phyloP scores from a whole-genome alignment of 768 basidiomycete genomes.

The Rhizopogon rudus region DNA sequence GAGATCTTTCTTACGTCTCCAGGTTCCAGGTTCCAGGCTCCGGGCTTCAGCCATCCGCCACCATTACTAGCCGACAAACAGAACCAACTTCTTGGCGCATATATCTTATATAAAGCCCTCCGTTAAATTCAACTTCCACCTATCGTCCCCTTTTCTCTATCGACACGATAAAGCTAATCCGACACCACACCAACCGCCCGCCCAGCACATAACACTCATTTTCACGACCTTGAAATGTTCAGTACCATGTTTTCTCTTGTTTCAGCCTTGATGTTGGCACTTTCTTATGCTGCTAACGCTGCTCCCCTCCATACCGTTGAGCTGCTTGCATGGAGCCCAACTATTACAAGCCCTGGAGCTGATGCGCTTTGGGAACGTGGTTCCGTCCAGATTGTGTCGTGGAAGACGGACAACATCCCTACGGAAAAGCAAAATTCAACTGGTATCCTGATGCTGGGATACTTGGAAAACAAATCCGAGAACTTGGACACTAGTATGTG shows the following conservation, averaged over 20 bases:
- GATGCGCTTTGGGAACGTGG: slow-evolving; percentile 33
- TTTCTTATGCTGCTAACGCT: slow-evolving; percentile 21
- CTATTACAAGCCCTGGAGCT: slow-evolving; percentile 34
- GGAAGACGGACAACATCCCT: slow-evolving; percentile 37
- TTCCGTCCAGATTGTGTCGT: slow-evolving; percentile 34
- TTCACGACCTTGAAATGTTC: slow-evolving; percentile 20
- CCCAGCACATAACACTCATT: slow-evolving; percentile 12
- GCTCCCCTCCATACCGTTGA: slow-evolving; percentile 24
- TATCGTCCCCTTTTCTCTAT: neutral
- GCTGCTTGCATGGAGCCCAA: slow-evolving; percentile 35
- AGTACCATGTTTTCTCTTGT: slow-evolving; percentile 17
- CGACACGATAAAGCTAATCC: slow-evolving; percentile 1
- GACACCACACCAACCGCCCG: neutral
- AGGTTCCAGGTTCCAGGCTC: no score
- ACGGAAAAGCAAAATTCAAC: slow-evolving; percentile 26
- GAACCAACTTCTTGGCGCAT: slow-evolving; percentile 10
- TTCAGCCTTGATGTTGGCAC: slow-evolving; percentile 25
- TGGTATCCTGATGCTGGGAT: slow-evolving; percentile 44
- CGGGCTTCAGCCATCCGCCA: neutral
- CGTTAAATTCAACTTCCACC: neutral
- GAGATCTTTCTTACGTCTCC: neutral
- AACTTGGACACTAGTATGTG: slow-evolving; percentile 46
- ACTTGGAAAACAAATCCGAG: slow-evolving; percentile 32
- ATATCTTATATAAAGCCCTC: slow-evolving; percentile 14
- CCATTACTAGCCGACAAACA: slow-evolving; percentile 10